Evolutionary conservation across 2,329 filamentous ascomycete species (phyloP).

Genomic region (Bertia moriformis): DNA sequence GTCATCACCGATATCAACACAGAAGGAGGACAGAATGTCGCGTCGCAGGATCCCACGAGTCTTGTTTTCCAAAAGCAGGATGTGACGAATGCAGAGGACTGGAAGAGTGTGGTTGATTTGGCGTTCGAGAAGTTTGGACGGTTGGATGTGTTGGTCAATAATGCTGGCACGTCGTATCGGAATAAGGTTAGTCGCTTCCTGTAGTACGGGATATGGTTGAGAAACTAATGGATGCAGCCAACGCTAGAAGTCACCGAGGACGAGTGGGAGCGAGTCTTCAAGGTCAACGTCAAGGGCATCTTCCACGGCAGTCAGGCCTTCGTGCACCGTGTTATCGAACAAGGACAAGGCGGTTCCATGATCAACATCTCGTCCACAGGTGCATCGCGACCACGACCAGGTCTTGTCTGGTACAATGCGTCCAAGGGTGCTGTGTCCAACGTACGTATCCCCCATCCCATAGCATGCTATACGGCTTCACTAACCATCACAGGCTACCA

Average conservation of each 20-base stretch:
- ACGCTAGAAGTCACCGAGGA: constrained; percentile 22
- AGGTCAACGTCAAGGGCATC: constrained; percentile 25
- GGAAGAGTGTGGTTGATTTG: constrained; percentile 9
- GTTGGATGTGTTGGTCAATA: constrained; percentile 6
- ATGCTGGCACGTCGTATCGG: constrained; percentile 5
- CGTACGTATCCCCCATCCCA: constrained; percentile 10
- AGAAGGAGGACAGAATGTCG: constrained; percentile 14
- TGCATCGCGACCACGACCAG: constrained; percentile 21
- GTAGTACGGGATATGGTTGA: constrained; percentile 1
- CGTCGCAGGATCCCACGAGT: constrained; percentile 11
- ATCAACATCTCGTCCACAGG: constrained; percentile 27
- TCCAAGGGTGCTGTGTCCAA: constrained; percentile 26
- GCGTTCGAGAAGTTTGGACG: constrained; percentile 3
- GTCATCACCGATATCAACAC: constrained; percentile 23
- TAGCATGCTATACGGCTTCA: neutral
- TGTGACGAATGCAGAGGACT: constrained; percentile 16
- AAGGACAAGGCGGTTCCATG: constrained; percentile 22
- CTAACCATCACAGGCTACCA: neutral
- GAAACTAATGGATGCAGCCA: constrained; percentile 9
- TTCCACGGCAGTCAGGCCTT: constrained; percentile 17
- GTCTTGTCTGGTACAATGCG: constrained; percentile 27
- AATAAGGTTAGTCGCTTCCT: constrained; percentile 16
- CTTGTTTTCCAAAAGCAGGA: constrained; percentile 17
- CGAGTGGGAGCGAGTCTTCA: constrained; percentile 25
- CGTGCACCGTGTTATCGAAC: constrained; percentile 18